Percentiles rank a stretch among this genome's conserved stretches.
Evolutionary conservation across 345 rosid species (phyloP).

Genomic region (Aurinia saxatilis): DNA sequence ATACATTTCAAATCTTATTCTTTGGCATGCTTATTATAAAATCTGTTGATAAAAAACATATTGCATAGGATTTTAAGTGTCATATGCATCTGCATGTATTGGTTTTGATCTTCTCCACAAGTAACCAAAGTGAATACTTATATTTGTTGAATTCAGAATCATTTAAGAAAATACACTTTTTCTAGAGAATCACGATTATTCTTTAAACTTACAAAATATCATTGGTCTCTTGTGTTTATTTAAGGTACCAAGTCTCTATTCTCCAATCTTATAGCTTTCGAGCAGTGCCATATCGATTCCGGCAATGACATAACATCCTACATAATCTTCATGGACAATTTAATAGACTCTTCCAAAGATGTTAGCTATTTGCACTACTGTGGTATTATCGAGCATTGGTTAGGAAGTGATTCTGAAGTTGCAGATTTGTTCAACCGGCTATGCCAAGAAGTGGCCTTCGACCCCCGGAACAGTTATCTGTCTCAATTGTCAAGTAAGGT

Average conservation of each 20-base stretch:
- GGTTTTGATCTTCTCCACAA: no score
- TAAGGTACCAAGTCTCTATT: constrained; percentile 63
- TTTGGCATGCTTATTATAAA: no score
- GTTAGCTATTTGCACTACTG: constrained; percentile 64
- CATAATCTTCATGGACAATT: constrained; percentile 76
- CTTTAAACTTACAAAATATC: neutral
- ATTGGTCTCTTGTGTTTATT: neutral
- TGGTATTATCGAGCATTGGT: constrained; percentile 89
- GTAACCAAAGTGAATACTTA: no score
- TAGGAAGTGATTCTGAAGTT: constrained; percentile 70
- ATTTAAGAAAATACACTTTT: neutral
- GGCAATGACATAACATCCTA: constrained; percentile 74
- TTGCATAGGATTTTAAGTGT: no score
- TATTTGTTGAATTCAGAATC: no score
- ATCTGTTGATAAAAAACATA: no score
- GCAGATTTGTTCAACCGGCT: constrained; percentile 73
- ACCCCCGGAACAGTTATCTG: constrained; percentile 56
- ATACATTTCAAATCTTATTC: no score
- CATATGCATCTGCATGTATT: no score
- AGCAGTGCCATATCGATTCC: constrained; percentile 75
- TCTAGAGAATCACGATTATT: neutral
- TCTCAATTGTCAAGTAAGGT: constrained; percentile 51
- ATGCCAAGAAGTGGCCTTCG: constrained; percentile 77
- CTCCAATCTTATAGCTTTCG: constrained; percentile 75
- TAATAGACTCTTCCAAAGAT: constrained; percentile 68